Evolutionary conservation across 129 eudicot species (phyloP).

Genomic region (Ambrosia trifida): DNA sequence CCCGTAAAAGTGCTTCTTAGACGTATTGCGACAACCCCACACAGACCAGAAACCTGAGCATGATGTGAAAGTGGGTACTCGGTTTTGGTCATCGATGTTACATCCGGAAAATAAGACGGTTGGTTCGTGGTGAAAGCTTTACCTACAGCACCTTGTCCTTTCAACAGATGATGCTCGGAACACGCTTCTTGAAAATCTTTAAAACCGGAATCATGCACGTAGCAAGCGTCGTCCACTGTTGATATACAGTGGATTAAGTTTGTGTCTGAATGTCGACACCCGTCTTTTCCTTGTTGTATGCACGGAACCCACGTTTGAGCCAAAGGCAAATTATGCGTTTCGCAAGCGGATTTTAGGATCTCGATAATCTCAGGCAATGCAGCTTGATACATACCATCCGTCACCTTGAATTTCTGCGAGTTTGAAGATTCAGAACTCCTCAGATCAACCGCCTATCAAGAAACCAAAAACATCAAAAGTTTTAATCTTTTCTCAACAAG

Average conservation of each 20-base stretch:
- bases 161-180: slow-evolving; percentile 76
- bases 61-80: slow-evolving; percentile 96
- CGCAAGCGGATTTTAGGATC: slow-evolving; percentile 63
- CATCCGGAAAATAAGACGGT: slow-evolving; percentile 68
- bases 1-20: slow-evolving; percentile 64
- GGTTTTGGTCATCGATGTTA: slow-evolving; percentile 50
- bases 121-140: slow-evolving; percentile 70
- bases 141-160: slow-evolving; percentile 89
- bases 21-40: slow-evolving; percentile 91
- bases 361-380: slow-evolving; percentile 77
- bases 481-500: slow-evolving; percentile 2
- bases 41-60: slow-evolving; percentile 66
- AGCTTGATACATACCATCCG: slow-evolving; percentile 55
- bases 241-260: slow-evolving; percentile 65
- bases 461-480: slow-evolving; percentile 20
- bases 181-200: slow-evolving; percentile 82
- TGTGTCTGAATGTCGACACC: slow-evolving; percentile 70
- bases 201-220: slow-evolving; percentile 45
- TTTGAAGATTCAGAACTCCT: slow-evolving; percentile 51
- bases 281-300: slow-evolving; percentile 72
- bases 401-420: slow-evolving; percentile 40
- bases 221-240: slow-evolving; percentile 75
- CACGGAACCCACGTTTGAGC: slow-evolving; percentile 97
- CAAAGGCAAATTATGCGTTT: slow-evolving; percentile 68
- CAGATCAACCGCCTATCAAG: slow-evolving; percentile 73